Evolutionary conservation across 2,329 filamentous ascomycete genomes (phyloP).

Genomic region (Alternaria conjuncta): DNA sequence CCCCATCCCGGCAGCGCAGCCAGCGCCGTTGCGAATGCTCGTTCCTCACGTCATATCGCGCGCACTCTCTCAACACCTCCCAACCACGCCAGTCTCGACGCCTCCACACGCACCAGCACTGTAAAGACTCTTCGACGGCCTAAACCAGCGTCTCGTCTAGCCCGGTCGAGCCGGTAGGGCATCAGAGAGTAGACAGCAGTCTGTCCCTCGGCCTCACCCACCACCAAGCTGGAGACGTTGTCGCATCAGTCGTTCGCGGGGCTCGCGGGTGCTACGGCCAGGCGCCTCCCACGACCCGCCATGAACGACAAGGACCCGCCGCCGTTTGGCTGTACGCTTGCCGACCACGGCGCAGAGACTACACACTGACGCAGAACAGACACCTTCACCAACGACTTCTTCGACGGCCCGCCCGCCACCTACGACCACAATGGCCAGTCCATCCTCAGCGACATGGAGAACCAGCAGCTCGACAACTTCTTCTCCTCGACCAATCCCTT

Average conservation of each 20-base stretch:
- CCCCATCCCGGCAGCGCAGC: neutral
- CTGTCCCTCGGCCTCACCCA: neutral
- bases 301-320: constrained; percentile 44
- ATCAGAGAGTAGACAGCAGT: neutral
- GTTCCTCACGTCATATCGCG: constrained; percentile 19
- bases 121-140: neutral
- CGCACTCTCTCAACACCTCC: constrained; percentile 18
- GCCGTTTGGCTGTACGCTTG: constrained; percentile 44
- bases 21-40: constrained; percentile 8
- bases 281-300: constrained; percentile 30
- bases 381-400: constrained; percentile 36
- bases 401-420: constrained; percentile 18
- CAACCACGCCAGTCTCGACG: constrained; percentile 11
- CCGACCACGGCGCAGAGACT: neutral
- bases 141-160: too few relatives aligned
- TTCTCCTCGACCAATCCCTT: constrained; percentile 42
- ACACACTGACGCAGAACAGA: constrained; percentile 27
- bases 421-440: constrained; percentile 31
- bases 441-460: constrained; percentile 42
- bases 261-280: constrained; percentile 34
- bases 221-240: constrained; percentile 33
- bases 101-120: neutral
- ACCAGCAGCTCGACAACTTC: constrained; percentile 40
- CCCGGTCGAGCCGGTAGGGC: neutral
- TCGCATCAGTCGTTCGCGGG: constrained; percentile 29